Base-by-base conservation (phyloP, 371 early-diverging fungal genomes). In the Mucor ambiguus region DNA sequence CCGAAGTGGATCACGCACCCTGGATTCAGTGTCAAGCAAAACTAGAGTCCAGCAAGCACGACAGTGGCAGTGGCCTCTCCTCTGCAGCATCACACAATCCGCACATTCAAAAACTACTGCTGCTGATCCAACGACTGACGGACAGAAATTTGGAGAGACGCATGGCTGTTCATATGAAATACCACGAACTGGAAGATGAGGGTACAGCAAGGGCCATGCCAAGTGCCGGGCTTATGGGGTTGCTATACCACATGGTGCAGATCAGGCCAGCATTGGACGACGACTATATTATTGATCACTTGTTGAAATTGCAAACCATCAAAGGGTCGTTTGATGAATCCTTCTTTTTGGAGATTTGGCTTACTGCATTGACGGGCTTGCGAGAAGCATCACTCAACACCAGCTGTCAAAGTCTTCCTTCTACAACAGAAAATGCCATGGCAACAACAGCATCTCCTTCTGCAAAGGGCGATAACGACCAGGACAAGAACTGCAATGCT, bases 131-230 rank as follows among this genome's bases (percentile, higher is more conserved):
- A 29, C 72, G 78, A n/a, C 59, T 83, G 16, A 74, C 80, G 1
- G 81, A 83, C 32, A 62, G 78, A 30, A 74, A 81, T 35, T 43
- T 76, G 8, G 81, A 81, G 41, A 71, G 73, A 41, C 61, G 73
- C 16, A 73, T 79, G 73, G 80, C 80, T 3, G 81, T 81, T 0
- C 84, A 83, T 64, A 76, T 83, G 72, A 80, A 81, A 43, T 83
- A 83, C 56, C 84, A 81, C 44, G 81, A 83, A 61, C 61, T 83
- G 37, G 84, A 83, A 37, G 84, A 83, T 65, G 84, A 83, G 66
- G 84, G 84, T 14, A 83, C 84, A 1, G 84, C 84, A 26, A 72
- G 84, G 60, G 84, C 81, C 4, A 75, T 83, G 72, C 84, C 84
- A 8, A 83, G 84, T 58, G 84, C 84, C 14, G 84, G 81, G 3